Evolutionary conservation across 2,329 filamentous ascomycete species (phyloP).

Genomic region (Teratosphaeria epicoccoides): DNA sequence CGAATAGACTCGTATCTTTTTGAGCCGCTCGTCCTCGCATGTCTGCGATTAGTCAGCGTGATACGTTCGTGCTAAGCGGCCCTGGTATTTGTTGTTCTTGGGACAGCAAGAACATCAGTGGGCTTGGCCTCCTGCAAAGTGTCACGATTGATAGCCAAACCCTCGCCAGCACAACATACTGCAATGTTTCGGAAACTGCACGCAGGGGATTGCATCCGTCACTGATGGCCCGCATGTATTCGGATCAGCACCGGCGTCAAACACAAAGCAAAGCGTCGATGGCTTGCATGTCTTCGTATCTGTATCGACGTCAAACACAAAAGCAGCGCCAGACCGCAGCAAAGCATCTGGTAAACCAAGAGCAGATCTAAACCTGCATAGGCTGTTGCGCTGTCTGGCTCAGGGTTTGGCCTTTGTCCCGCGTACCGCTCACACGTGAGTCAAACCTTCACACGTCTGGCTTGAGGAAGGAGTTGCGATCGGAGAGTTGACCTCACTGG

Average conservation of each 20-base stretch:
- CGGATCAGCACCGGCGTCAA: not conserved
- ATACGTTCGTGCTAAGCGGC: not conserved
- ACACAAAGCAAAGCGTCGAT: no score
- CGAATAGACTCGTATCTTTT: not conserved
- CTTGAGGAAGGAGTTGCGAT: not conserved
- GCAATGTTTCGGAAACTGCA: no score
- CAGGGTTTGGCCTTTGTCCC: not conserved
- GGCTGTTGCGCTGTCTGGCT: not conserved
- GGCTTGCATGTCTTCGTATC: not conserved
- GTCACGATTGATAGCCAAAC: no score
- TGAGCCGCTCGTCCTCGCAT: not conserved
- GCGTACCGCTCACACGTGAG: not conserved
- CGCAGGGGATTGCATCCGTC: not conserved
- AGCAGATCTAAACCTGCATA: not conserved
- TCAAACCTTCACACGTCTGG: no score
- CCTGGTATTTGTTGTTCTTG: no score
- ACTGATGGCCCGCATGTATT: not conserved
- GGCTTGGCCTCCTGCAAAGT: no score
- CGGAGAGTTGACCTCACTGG: not conserved
- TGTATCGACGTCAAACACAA: not conserved
- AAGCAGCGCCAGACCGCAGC: not conserved
- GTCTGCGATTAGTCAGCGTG: not conserved
- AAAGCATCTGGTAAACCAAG: not conserved
- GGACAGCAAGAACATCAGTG: no score
- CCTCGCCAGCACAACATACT: not conserved